Evolutionary conservation across 2,329 filamentous ascomycete species (phyloP).

Genomic region (Fusarium robinianum): DNA sequence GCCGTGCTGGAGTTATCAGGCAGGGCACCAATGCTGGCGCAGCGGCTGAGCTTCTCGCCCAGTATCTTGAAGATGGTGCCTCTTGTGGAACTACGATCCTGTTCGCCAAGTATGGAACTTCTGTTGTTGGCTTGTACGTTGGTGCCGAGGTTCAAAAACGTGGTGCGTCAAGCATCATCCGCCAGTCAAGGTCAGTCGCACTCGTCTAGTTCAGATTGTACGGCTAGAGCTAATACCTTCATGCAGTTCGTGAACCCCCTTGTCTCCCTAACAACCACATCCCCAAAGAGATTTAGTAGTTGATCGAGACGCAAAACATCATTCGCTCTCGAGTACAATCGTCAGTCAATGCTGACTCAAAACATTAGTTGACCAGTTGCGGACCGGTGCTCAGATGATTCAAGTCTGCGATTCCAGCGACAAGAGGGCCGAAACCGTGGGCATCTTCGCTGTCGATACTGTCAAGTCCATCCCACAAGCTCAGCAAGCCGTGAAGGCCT

Average conservation of each 20-base stretch:
- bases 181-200: constrained; percentile 15
- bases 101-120: constrained; percentile 32
- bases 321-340: too few species aligned
- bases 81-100: constrained; percentile 30
- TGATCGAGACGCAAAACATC: too few species aligned
- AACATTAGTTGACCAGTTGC: constrained; percentile 12
- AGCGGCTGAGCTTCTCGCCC: constrained; percentile 20
- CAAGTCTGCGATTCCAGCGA: constrained; percentile 28
- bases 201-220: not conserved
- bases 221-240: constrained; percentile 2
- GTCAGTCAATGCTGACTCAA: not conserved
- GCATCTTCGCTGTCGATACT: constrained; percentile 26
- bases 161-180: constrained; percentile 22
- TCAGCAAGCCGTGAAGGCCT: constrained; percentile 25
- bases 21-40: constrained; percentile 20
- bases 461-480: constrained; percentile 19
- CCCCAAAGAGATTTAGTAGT: too few species aligned
- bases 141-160: constrained; percentile 33
- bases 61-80: constrained; percentile 27
- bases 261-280: not conserved
- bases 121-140: constrained; percentile 30
- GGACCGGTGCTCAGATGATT: constrained; percentile 25
- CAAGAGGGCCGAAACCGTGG: constrained; percentile 25
- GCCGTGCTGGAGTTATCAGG: constrained; percentile 10
- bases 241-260: constrained; percentile 16